Percentiles rank a stretch among this genome's conserved stretches.
Evolutionary conservation across 106 monocot species (phyloP).

Genomic region (Phalaenopsis aphrodite): DNA sequence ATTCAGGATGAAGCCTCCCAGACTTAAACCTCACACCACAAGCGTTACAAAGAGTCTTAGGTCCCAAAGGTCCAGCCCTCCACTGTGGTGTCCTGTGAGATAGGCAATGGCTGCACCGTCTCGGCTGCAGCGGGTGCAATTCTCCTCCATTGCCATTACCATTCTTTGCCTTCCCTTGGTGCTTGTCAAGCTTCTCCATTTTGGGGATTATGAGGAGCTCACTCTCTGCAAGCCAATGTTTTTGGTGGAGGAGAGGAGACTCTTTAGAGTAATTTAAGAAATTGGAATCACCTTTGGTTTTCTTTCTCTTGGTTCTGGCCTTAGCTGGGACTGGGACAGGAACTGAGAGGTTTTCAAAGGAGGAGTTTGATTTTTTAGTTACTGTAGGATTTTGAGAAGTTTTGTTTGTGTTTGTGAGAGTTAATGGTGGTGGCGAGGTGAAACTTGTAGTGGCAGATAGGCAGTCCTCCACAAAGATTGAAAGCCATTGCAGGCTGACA

Average conservation of each 20-base stretch:
- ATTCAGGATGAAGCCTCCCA: slow-evolving; percentile 63
- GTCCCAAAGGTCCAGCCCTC: slow-evolving; percentile 73
- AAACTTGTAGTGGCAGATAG: slow-evolving; percentile 25
- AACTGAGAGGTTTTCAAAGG: neutral
- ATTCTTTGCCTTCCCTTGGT: neutral
- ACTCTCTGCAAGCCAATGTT: slow-evolving; percentile 64
- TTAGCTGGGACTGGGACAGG: slow-evolving; percentile 15
- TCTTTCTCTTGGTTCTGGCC: slow-evolving; percentile 25
- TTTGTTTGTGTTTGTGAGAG: neutral
- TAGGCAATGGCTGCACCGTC: slow-evolving; percentile 57
- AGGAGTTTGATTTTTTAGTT: neutral
- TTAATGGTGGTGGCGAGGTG: neutral
- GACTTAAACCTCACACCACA: slow-evolving; percentile 60
- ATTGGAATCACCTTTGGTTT: neutral
- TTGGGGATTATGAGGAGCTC: slow-evolving; percentile 40
- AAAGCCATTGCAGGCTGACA: slow-evolving; percentile 47
- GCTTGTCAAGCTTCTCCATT: slow-evolving; percentile 7
- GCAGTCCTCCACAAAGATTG: slow-evolving; percentile 58
- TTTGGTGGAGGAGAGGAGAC: slow-evolving; percentile 31
- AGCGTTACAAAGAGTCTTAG: slow-evolving; percentile 57
- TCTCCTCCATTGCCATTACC: slow-evolving; percentile 1
- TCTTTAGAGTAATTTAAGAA: neutral
- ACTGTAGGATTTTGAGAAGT: slow-evolving; percentile 5
- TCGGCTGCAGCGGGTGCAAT: neutral
- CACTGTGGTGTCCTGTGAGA: slow-evolving; percentile 76